A percentile compares a stretch with the other conserved stretches of the same genome.
Evolutionary conservation across 2,329 filamentous ascomycete species (phyloP).

Genomic region (Colletotrichum chlorophyti): DNA sequence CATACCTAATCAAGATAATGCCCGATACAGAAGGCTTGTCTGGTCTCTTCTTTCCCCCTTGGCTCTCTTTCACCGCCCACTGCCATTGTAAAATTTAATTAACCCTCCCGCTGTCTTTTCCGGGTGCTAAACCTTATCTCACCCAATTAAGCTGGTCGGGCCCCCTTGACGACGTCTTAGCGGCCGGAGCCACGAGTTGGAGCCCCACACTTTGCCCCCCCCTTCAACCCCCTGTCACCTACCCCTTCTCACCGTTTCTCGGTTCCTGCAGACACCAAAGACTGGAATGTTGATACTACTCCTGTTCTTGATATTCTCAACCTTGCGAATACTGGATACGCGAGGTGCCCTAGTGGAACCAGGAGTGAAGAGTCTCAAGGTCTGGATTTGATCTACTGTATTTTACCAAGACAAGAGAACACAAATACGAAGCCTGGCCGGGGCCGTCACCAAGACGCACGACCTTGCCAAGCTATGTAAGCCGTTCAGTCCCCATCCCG

Average conservation of each 20-base stretch:
- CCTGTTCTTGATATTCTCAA: too few relatives aligned
- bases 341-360: too few relatives aligned
- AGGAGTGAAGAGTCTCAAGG: too few relatives aligned
- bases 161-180: conserved; percentile 20
- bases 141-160: conserved; percentile 22
- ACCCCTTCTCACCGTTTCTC: not conserved
- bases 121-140: conserved; percentile 22
- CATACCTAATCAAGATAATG: not conserved
- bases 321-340: too few relatives aligned
- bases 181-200: conserved; percentile 21
- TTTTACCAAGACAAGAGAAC: too few relatives aligned
- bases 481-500: too few relatives aligned
- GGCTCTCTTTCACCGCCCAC: not conserved
- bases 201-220: conserved; percentile 2
- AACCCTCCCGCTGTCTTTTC: conserved; percentile 17
- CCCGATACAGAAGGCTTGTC: not conserved
- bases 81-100: conserved; percentile 2
- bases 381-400: too few relatives aligned
- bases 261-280: conserved; percentile 21
- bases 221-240: not conserved
- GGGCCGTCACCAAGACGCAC: too few relatives aligned
- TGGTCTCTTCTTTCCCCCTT: not conserved
- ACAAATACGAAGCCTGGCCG: too few relatives aligned
- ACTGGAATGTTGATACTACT: conserved; percentile 1
- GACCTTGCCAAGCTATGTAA: too few relatives aligned